A percentile compares a stretch with the other conserved stretches of the same genome.
Conservation (phyloP, 108 stramenopile species). For the Pseudonitzschia delicatissima region DNA sequence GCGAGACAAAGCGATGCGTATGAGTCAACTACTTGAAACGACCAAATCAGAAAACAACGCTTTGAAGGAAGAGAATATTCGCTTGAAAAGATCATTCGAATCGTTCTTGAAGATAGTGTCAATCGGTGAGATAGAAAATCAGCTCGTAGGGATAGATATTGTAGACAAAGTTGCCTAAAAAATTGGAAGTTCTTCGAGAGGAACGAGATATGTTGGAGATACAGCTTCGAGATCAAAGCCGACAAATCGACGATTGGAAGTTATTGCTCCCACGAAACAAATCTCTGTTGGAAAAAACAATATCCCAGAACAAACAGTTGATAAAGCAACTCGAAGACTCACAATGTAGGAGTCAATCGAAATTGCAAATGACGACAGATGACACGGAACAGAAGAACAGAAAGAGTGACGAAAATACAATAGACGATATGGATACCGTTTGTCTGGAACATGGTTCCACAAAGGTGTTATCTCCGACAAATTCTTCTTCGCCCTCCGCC, state of each 20-base stretch:
- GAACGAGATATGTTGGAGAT: slow-evolving; percentile 8
- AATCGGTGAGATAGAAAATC: too few relatives aligned
- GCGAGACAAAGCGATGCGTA: not conserved
- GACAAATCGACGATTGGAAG: slow-evolving; percentile 28
- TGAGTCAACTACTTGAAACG: not conserved
- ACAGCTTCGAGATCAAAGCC: slow-evolving; percentile 11
- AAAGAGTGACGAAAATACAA: not conserved
- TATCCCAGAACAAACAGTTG: slow-evolving; percentile 4
- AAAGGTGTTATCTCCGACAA: not conserved
- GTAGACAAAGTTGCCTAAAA: not conserved
- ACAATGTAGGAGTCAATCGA: not conserved
- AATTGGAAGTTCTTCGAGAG: not conserved
- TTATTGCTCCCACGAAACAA: slow-evolving; percentile 30
- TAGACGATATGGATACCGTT: not conserved
- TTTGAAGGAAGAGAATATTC: not conserved
- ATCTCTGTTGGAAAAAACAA: slow-evolving; percentile 24
- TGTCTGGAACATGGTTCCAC: not conserved
- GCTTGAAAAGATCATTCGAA: not conserved
- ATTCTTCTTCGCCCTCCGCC: not conserved
- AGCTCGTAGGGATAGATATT: not conserved
- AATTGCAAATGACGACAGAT: not conserved
- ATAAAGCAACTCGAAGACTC: not conserved
- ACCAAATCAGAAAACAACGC: not conserved
- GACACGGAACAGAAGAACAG: not conserved
- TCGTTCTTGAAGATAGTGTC: not conserved